phyloP scores from a whole-genome alignment of 75 land plant genomes.

The Selaginella tamariscina region DNA sequence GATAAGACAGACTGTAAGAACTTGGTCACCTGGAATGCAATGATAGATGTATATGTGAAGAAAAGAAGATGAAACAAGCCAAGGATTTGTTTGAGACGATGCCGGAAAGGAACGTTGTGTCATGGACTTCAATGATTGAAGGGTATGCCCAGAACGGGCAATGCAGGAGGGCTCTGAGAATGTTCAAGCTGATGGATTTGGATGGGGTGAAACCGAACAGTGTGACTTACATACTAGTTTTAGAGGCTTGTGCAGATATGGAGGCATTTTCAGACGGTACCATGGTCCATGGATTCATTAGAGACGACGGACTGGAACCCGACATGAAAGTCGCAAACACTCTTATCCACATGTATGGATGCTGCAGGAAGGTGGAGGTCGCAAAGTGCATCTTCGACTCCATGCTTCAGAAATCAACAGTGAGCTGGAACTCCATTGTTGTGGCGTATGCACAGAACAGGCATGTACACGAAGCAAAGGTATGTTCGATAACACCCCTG shows the following conservation, averaged over 20 bases:
- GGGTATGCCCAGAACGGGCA: not conserved
- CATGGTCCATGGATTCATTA: not conserved
- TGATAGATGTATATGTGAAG: not conserved
- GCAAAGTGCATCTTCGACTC: not conserved
- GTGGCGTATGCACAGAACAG: not conserved
- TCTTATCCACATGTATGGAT: not conserved
- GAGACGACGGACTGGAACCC: not conserved
- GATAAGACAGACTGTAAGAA: not conserved
- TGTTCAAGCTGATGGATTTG: constrained; percentile 12
- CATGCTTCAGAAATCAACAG: not conserved
- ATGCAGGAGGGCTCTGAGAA: not conserved
- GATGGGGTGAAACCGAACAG: constrained; percentile 31
- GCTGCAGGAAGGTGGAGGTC: not conserved
- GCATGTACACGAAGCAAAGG: not conserved
- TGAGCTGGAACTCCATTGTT: not conserved
- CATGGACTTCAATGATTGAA: not conserved
- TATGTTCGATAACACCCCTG: not conserved
- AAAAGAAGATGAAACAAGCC: not conserved
- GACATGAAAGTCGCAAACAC: not conserved
- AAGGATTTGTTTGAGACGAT: not conserved
- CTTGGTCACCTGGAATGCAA: not conserved
- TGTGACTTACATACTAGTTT: not conserved
- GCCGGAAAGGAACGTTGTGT: not conserved
- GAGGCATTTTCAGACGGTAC: not conserved
- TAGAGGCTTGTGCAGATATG: not conserved